Evolutionary conservation across 805 yeast species (phyloP).

Genomic region (Myxozyma lipomycoides): DNA sequence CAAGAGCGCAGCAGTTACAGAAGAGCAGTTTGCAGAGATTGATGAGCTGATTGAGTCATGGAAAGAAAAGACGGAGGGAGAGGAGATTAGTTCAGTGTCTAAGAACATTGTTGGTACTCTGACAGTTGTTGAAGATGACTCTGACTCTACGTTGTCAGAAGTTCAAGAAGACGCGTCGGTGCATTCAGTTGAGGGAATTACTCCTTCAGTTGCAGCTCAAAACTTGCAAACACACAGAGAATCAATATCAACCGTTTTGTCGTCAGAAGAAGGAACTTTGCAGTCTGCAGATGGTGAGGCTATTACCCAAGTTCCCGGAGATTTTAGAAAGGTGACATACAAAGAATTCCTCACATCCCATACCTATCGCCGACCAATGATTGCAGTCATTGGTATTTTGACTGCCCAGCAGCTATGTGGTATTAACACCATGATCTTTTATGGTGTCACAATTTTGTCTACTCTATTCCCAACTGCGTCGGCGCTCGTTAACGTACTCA

Average conservation of each 20-base stretch:
- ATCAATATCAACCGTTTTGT: constrained; percentile 2
- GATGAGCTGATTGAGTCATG: constrained; percentile 23
- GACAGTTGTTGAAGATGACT: background rate
- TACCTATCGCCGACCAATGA: constrained; percentile 53
- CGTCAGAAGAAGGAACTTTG: constrained; percentile 26
- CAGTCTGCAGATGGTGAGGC: constrained; percentile 19
- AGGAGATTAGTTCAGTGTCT: background rate
- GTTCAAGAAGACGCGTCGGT: constrained; percentile 5
- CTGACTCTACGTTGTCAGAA: constrained; percentile 22
- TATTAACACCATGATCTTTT: constrained; percentile 85
- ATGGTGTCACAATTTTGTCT: constrained; percentile 83
- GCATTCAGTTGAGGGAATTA: constrained; percentile 1
- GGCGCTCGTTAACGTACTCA: constrained; percentile 64
- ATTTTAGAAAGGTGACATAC: constrained; percentile 21
- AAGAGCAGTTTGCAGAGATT: constrained; percentile 16
- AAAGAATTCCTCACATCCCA: constrained; percentile 49
- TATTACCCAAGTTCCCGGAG: constrained; percentile 7
- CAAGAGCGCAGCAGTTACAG: constrained; percentile 13
- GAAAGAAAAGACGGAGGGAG: constrained; percentile 9
- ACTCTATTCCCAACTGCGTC: constrained; percentile 68
- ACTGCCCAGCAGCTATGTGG: constrained; percentile 90
- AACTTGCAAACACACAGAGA: background rate
- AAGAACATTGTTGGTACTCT: background rate
- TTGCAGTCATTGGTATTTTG: constrained; percentile 67
- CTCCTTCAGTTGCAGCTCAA: background rate